Evolutionary conservation across 768 basidiomycete species (phyloP), one percentile per base, ranked within the genome.

Genomic region (Guyanaporus albipodus): DNA sequence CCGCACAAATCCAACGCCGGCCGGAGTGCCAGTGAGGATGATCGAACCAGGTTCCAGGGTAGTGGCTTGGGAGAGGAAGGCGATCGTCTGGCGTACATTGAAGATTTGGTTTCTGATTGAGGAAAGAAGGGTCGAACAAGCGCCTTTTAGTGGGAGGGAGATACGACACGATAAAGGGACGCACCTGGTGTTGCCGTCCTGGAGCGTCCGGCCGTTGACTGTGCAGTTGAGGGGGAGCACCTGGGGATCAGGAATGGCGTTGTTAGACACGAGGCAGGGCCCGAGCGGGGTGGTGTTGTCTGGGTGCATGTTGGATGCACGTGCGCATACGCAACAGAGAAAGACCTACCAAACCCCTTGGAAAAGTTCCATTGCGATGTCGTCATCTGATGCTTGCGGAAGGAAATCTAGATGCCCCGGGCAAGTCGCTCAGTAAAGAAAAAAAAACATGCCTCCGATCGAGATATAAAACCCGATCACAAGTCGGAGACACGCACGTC

Each of bases 361-460:
- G 88, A 90, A 67, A 90, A 92, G 24, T 78, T 73, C 91, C 91
- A 94, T 56, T 94, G 91, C 1, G 85, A 83, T 9, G 84, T 82
- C 4, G 80, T 79, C 67, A 87, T 70, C 62, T 93, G 91, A 56
- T 85, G 83, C 53, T 83, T 81, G 33, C 91, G 79, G 77, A 91
- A 91, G 5, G 89, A 91, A 3, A 87, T 76, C 61, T 62, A 46
- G 3, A 48, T 19, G 12, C 5, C 17, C 34, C 22, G 29, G 15
- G n/a, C 0, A n/a, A 28, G 14, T 2, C 4, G 6, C 14, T 46
- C 15, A 53, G 35, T 15, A 11, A 29, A n/a, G n/a, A n/a, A n/a
- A n/a, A n/a, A n/a, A n/a, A n/a, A 15, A 14, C 11, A 17, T 9
- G 14, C 43, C 8, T 18, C 11, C 2, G 28, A 18, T 14, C n/a